A percentile compares a stretch with the other conserved stretches of the same genome.
Evolutionary conservation across 2,329 filamentous ascomycete genomes (phyloP).

Genomic region (Beauveria medogensis): DNA sequence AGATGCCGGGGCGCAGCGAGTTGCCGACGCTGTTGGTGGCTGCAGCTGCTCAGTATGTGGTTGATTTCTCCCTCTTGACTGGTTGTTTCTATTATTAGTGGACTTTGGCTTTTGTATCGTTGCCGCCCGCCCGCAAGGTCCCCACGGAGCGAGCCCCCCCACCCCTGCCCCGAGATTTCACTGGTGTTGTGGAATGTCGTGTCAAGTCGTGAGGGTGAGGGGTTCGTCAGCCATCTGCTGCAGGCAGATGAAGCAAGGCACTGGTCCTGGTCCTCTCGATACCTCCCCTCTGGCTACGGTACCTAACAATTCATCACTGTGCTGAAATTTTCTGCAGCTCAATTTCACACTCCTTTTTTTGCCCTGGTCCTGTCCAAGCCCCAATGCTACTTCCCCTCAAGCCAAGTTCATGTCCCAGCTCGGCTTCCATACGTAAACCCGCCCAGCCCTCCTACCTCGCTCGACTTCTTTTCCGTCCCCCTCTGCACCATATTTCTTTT

Average conservation of each 20-base stretch:
- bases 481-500: constrained; percentile 1
- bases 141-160: not conserved
- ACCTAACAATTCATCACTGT: not conserved
- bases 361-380: constrained; percentile 1
- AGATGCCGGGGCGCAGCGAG: not conserved
- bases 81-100: not conserved
- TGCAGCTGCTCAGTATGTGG: not conserved
- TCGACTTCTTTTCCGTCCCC: not conserved
- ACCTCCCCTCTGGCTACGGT: not conserved
- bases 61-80: not conserved
- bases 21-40: not conserved
- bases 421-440: constrained; percentile 8
- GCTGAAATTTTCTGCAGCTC: not conserved
- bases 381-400: not conserved
- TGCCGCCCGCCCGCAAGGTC: not conserved
- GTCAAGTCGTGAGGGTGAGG: not conserved
- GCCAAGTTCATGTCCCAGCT: not conserved
- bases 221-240: not conserved
- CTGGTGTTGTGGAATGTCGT: not conserved
- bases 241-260: not conserved
- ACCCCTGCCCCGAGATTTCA: not conserved
- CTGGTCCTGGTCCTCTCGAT: not conserved
- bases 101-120: not conserved
- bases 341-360: not conserved
- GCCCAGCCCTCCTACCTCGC: not conserved